Base-by-base conservation (phyloP, 495 filamentous ascomycete species). In the Chaetomium cochliodes region DNA sequence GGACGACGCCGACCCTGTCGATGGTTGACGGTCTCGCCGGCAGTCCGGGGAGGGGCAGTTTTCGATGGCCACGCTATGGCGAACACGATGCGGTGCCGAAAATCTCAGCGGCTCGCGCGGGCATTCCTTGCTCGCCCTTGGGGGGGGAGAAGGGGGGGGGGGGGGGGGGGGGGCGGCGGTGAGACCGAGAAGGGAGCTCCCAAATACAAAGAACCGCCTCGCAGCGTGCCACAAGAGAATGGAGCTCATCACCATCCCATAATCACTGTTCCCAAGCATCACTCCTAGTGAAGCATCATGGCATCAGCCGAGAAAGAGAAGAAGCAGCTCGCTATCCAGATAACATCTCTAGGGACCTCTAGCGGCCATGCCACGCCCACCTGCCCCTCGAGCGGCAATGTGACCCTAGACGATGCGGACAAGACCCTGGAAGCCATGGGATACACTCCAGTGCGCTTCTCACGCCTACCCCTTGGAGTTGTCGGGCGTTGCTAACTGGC, bases 361-460 rank as follows among this genome's bases (percentile, higher is more conserved):
- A 64, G 26, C 28, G 55, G 55, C 13, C 53, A 64, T 26, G 16
- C 20, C 44, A 59, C 62, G 9, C 62, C 62, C 22, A 52, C 22
- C 6, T 58, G 63, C 2, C 58, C 69, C 13, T 54, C 52, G 0
- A 58, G 57, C 18, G 60, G 64, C 30, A 44, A 64, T 39, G 57
- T 63, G 42, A 41, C 63, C 1, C 59, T 64, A 16, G 68, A 72
- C 26, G 71, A 74, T 20, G 75, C 66, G 0, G 72, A 77, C 60
- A 76, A 73, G 70, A 70, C 53, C 13, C 44, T 77, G 12, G 67
- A 72, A 46, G 73, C 72, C 2, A 61, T 76, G 64, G 75, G 75
- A 26, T 76, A 77, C 51, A 72, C 39, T 5, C 74, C 73, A 8
- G 74, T 75, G 60, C 44, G 67, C n/a, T 63, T 20, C n/a, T 9